Conservation (phyloP, 192 early-diverging fungal species). For the Mortierella alpina region DNA sequence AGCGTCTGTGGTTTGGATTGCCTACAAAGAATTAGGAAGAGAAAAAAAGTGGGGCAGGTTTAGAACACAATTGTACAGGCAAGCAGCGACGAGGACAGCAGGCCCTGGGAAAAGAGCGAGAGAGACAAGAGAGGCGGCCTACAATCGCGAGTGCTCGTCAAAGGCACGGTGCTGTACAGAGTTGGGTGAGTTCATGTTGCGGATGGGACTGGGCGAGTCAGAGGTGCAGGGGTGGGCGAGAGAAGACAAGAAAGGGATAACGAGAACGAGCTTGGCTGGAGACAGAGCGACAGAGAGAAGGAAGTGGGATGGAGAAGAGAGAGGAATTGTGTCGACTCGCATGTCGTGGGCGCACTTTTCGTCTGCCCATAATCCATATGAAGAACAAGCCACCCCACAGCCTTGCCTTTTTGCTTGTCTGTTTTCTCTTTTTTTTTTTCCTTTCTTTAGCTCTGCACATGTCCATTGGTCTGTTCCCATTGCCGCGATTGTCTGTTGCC, state of each 20-base stretch:
- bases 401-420: neutral
- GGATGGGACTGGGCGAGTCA: neutral
- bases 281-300: neutral
- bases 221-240: neutral
- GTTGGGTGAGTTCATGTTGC: conserved; percentile 49
- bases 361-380: too few species aligned
- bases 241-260: neutral
- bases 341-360: neutral
- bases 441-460: conserved; percentile 4
- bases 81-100: neutral
- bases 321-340: neutral
- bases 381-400: too few species aligned
- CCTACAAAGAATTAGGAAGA: conserved; percentile 8
- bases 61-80: neutral
- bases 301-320: neutral
- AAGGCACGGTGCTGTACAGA: conserved; percentile 54
- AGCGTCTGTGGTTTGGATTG: conserved; percentile 66
- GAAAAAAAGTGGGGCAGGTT: conserved; percentile 1
- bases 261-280: neutral
- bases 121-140: conserved; percentile 1
- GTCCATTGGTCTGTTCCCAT: neutral
- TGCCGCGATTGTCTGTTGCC: too few species aligned
- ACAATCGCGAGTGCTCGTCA: conserved; percentile 56
- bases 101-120: too few species aligned
- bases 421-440: conserved; percentile 9